Percentiles rank a stretch among this genome's conserved stretches.
Conservation (phyloP, 2,329 filamentous ascomycete genomes). For the Talaromyces sp. region DNA sequence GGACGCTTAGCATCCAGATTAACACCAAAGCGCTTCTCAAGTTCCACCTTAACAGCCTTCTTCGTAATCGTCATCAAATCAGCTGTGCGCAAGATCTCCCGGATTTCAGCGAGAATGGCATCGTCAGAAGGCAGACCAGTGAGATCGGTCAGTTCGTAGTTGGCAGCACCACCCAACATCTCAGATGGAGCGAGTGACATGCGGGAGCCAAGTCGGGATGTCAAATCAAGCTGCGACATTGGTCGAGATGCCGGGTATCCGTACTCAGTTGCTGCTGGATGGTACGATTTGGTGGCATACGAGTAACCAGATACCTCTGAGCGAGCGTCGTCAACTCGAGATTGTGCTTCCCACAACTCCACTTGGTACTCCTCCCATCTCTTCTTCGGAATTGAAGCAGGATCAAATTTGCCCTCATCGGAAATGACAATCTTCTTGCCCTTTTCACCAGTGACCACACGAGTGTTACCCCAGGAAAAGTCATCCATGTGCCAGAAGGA, state of each 20-base stretch:
- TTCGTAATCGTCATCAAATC: slow-evolving; percentile 98
- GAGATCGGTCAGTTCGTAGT: slow-evolving; percentile 73
- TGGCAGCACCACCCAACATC: slow-evolving; percentile 58
- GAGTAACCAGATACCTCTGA: slow-evolving; percentile 92
- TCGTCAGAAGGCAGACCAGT: slow-evolving; percentile 81
- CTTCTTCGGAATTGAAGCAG: slow-evolving; percentile 87
- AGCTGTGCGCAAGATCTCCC: slow-evolving; percentile 84
- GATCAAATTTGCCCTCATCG: slow-evolving; percentile 98
- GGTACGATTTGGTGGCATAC: slow-evolving; percentile 80
- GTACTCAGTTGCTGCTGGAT: slow-evolving; percentile 66
- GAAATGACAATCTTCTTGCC: slow-evolving; percentile 90
- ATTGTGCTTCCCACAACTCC: slow-evolving; percentile 95
- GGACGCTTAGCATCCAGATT: slow-evolving; percentile 81
- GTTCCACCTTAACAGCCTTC: slow-evolving; percentile 92
- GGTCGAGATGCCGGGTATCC: slow-evolving; percentile 61
- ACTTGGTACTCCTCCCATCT: slow-evolving; percentile 99
- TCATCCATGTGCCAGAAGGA: slow-evolving; percentile 99
- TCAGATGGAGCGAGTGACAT: slow-evolving; percentile 80
- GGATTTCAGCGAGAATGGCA: slow-evolving; percentile 84
- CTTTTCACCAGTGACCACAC: slow-evolving; percentile 90
- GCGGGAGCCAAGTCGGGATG: slow-evolving; percentile 56
- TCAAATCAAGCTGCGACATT: slow-evolving; percentile 59
- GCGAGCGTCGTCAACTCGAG: slow-evolving; percentile 67
- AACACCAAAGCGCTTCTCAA: slow-evolving; percentile 86
- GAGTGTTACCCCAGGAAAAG: slow-evolving; percentile 98